Base-by-base conservation (phyloP, 2,329 filamentous ascomycete species). In the Calonectria leucothoes region DNA sequence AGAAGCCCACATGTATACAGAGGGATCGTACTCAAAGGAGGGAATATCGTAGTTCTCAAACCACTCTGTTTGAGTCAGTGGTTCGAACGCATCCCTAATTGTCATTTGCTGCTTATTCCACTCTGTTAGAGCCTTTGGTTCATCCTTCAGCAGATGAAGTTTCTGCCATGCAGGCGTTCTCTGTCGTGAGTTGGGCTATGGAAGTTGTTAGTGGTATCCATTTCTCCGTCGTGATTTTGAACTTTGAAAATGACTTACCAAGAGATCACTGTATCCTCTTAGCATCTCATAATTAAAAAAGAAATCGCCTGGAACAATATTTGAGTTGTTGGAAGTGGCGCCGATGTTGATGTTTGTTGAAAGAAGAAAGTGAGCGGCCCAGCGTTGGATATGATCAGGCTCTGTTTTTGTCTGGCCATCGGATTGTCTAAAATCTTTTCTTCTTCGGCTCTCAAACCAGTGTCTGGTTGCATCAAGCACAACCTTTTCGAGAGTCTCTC, bases 261-360 rank as follows among this genome's bases (percentile, higher is more conserved):
- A 27, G 20, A 61, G 55, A 20, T 61, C 55, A 6, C 55, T 61
- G 23, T 61, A 61, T 27, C 55, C 55, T 39, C 55, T 39, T 3
- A 61, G n/a, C 55, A 61, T 66, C 23, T 52, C 45, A 11, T 52
- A 51, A 15, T 66, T 51, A 23, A 66, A 66, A 35, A 66, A 66
- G 45, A 66, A 66, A 31, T 66, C 45, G 31, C n/a, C 52, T 3
- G 45, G 29, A 2, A 66, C 31, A 29, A 35, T 11, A 4, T 61
- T 66, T 6, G 29, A 23, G 27, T 39, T 39, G 31, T 52, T 66
- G 8, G 31, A 39, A 1, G 55, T 61, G 6, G 55, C 55, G 6
- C 33, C 55, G 14, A 61, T 61, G 20, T 61, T 61, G 20, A 61
- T 8, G n/a, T 39, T 61, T n/a, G 55, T 61, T 8, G 55, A 61